phyloP scores from a whole-genome alignment of 345 rosid genomes.

The Euphorbia peplus region DNA sequence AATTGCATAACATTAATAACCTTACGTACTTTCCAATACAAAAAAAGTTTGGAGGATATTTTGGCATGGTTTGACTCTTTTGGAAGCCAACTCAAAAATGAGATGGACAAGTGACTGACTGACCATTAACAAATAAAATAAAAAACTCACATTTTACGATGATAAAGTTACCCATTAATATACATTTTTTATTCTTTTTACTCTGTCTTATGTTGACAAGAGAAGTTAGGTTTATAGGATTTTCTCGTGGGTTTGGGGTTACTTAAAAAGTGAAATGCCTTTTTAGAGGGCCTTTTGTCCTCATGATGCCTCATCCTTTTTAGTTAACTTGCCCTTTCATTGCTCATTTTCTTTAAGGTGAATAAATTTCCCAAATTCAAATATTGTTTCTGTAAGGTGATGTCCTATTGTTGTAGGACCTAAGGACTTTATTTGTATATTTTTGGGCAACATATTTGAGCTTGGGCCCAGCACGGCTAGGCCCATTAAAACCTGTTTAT shows the following conservation, averaged over 20 bases:
- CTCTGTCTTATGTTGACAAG: conserved; percentile 11
- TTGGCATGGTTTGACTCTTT: conserved; percentile 20
- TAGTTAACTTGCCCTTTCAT: no score
- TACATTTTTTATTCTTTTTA: background rate
- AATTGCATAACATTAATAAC: no score
- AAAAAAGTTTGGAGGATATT: no score
- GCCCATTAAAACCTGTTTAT: no score
- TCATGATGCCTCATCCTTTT: no score
- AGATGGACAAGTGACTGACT: conserved; percentile 10
- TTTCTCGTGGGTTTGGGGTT: background rate
- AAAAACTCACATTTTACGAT: conserved; percentile 27
- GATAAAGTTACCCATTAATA: conserved; percentile 1
- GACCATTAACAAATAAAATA: conserved; percentile 1
- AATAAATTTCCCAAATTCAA: no score
- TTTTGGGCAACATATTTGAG: no score
- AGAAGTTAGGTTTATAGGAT: background rate
- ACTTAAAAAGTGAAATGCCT: background rate
- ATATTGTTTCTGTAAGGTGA: no score
- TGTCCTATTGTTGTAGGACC: no score
- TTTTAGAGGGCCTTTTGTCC: background rate
- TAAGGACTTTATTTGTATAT: no score
- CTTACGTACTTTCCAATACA: background rate
- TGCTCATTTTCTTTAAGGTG: no score
- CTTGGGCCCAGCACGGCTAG: no score
- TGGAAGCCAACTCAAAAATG: background rate